These are phyloP conservation scores for Spiraea crenata DNA, from an alignment of 331 rosid genomes.

Conservation along the genomic window DNA sequence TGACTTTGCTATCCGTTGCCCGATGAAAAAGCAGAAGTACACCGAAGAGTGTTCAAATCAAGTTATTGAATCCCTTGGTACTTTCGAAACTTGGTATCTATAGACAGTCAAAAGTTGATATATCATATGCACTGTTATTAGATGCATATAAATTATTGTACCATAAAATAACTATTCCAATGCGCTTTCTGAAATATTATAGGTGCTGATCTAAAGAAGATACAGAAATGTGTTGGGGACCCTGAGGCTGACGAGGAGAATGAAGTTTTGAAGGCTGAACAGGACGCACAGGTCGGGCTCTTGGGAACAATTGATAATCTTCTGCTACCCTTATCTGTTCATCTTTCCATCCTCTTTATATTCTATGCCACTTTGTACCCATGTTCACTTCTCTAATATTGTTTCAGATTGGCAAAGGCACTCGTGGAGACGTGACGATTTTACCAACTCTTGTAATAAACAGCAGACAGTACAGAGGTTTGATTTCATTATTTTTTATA, in stretches of 20 bases:
- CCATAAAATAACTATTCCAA: neutral
- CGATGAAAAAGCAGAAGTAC: constrained; percentile 74
- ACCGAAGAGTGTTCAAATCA: constrained; percentile 72
- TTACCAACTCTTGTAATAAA: constrained; percentile 94
- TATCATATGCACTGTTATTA: neutral
- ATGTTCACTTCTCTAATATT: constrained; percentile 26
- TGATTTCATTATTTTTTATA: constrained; percentile 14
- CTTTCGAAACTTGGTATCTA: constrained; percentile 26
- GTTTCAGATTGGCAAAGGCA: constrained; percentile 80
- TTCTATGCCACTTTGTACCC: constrained; percentile 11
- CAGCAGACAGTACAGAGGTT: constrained; percentile 89
- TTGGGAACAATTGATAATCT: neutral
- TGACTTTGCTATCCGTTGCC: constrained; percentile 96
- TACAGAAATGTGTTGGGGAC: constrained; percentile 78
- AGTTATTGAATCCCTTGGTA: constrained; percentile 87
- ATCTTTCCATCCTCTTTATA: constrained; percentile 6
- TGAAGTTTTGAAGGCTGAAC: constrained; percentile 82
- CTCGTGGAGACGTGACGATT: constrained; percentile 96
- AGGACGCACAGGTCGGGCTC: constrained; percentile 72
- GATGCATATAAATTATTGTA: neutral
- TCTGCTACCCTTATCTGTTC: constrained; percentile 12
- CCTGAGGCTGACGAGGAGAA: constrained; percentile 67
- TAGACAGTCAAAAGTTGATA: constrained; percentile 10
- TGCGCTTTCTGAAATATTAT: constrained; percentile 20
- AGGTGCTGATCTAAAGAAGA: constrained; percentile 74